phyloP scores from a whole-genome alignment of 2,329 filamentous ascomycete genomes.

The Paraphoma sp. region DNA sequence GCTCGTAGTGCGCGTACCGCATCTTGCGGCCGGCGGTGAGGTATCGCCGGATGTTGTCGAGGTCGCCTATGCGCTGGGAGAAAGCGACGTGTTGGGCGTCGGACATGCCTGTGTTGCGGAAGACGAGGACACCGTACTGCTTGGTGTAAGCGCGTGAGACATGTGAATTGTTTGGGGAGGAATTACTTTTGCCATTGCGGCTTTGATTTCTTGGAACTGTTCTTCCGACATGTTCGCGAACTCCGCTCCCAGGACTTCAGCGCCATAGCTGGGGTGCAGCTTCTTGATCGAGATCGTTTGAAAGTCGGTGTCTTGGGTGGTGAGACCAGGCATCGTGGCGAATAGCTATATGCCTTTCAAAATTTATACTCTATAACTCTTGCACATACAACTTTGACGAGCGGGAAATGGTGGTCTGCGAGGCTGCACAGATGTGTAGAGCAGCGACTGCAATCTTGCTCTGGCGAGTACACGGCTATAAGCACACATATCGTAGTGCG shows the following conservation, averaged over 20 bases:
- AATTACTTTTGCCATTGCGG: conserved; percentile 5
- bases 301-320: conserved; percentile 2
- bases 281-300: conserved; percentile 36
- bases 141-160: neutral
- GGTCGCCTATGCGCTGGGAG: conserved; percentile 56
- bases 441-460: no score
- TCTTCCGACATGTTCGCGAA: conserved; percentile 1
- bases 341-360: neutral
- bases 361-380: neutral
- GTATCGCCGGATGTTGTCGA: conserved; percentile 50
- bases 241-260: conserved; percentile 40
- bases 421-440: neutral
- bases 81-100: conserved; percentile 57
- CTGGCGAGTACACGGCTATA: neutral
- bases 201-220: conserved; percentile 3
- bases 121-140: conserved; percentile 60
- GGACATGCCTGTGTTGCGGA: conserved; percentile 59
- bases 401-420: no score
- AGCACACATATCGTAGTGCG: neutral
- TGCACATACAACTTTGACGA: neutral
- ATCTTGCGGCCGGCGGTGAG: conserved; percentile 54
- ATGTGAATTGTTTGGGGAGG: neutral
- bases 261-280: conserved; percentile 47
- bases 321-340: neutral
- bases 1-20: conserved; percentile 57